A percentile compares a stretch with the other conserved stretches of the same genome.
Conservation (phyloP, 164 flowering plant genomes). For the Sextonia rubra region DNA sequence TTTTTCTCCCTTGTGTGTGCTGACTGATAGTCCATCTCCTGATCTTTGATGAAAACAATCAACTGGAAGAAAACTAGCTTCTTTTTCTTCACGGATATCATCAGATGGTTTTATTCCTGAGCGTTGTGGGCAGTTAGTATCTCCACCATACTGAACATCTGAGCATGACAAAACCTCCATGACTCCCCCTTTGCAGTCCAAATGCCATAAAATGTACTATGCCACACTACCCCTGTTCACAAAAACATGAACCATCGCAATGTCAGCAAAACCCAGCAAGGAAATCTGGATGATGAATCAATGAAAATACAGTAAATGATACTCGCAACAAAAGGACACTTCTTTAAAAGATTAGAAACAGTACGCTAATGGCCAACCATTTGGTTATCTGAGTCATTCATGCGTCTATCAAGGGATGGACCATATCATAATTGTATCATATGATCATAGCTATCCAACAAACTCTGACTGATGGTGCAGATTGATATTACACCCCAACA, state of each 20-base stretch:
- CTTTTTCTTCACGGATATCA: conserved; percentile 6
- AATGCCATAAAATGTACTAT: conserved; percentile 9
- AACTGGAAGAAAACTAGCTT: not conserved
- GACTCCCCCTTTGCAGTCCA: conserved; percentile 14
- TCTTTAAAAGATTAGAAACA: not conserved
- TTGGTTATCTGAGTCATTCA: not conserved
- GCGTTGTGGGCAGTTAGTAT: conserved; percentile 41
- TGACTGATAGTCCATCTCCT: not conserved
- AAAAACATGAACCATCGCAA: not conserved
- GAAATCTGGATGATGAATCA: not conserved
- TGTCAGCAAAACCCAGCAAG: not conserved
- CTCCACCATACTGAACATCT: conserved; percentile 44
- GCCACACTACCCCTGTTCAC: conserved; percentile 2
- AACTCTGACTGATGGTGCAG: not conserved
- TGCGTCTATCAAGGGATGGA: not conserved
- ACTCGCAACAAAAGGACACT: not conserved
- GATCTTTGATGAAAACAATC: conserved; percentile 10
- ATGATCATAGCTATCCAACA: not conserved
- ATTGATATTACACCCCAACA: too few relatives aligned
- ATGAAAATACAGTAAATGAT: not conserved
- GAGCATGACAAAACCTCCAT: conserved; percentile 67
- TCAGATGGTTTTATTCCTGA: conserved; percentile 20
- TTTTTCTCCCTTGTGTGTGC: not conserved
- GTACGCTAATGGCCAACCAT: not conserved
- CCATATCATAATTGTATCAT: not conserved